A percentile compares a stretch with the other conserved stretches of the same genome.
These are phyloP conservation scores for Solanum chmielewskii DNA, from an alignment of 257 asterid genomes.

Conservation along the genomic window DNA sequence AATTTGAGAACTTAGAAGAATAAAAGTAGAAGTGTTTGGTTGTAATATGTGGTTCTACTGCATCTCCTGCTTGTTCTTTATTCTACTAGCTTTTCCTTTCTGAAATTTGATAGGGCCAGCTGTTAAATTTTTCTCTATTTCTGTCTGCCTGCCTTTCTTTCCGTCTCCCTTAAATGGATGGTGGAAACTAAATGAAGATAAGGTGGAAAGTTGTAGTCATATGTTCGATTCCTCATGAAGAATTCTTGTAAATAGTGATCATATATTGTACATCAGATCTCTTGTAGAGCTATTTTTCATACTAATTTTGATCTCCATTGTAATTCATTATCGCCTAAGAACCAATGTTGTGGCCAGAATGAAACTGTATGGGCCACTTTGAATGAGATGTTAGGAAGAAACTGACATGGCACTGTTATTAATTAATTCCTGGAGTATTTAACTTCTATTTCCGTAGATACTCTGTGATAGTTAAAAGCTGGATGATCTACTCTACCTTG, in stretches of 20 bases:
- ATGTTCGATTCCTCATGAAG: not conserved
- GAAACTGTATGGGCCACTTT: not conserved
- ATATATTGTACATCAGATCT: not conserved
- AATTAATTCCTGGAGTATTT: not conserved
- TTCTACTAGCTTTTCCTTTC: not conserved
- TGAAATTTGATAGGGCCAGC: not conserved
- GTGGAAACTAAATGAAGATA: not conserved
- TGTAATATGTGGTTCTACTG: not conserved
- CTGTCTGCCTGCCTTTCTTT: not conserved
- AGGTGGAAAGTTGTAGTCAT: not conserved
- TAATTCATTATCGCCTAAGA: not conserved
- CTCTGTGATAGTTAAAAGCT: not conserved
- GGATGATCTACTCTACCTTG: not conserved
- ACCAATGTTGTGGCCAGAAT: not conserved
- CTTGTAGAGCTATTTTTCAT: not conserved
- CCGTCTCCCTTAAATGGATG: not conserved
- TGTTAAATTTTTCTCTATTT: not conserved
- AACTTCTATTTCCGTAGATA: not conserved
- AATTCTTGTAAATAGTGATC: not conserved
- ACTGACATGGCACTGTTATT: not conserved
- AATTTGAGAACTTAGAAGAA: not conserved
- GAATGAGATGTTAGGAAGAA: not conserved
- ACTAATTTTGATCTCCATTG: not conserved
- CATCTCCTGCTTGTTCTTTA: not conserved
- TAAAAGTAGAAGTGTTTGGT: not conserved